phyloP scores from a whole-genome alignment of 352 stramenopile species.

The Globisporangium cystogenes region DNA sequence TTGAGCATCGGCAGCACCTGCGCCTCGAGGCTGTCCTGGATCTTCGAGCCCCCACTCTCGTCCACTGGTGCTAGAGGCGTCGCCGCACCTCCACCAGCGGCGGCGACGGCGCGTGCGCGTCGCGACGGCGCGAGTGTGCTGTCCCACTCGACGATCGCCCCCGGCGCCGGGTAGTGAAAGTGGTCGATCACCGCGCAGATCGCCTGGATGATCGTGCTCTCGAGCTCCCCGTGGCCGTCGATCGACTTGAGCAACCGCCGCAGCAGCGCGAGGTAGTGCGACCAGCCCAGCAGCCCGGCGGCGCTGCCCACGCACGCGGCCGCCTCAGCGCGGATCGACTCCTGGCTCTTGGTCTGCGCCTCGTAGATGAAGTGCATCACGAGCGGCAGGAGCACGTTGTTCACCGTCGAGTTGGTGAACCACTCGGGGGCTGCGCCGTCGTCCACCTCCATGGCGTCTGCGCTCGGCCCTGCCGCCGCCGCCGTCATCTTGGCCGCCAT shows the following conservation, averaged over 20 bases:
- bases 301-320: slow-evolving; percentile 90
- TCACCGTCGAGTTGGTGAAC: slow-evolving; percentile 87
- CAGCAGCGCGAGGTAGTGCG: slow-evolving; percentile 93
- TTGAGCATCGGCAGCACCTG: slow-evolving; percentile 86
- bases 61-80: slow-evolving; percentile 14
- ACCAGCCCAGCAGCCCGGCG: slow-evolving; percentile 92
- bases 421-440: slow-evolving; percentile 13
- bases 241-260: slow-evolving; percentile 91
- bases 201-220: slow-evolving; percentile 85
- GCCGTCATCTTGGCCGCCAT: slow-evolving; percentile 43
- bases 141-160: slow-evolving; percentile 33
- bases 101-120: slow-evolving; percentile 5
- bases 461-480: background rate
- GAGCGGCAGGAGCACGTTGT: slow-evolving; percentile 93
- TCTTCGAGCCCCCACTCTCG: slow-evolving; percentile 44
- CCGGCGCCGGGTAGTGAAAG: slow-evolving; percentile 92
- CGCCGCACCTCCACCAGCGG: slow-evolving; percentile 3
- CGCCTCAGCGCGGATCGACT: slow-evolving; percentile 92
- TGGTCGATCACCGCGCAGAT: slow-evolving; percentile 95
- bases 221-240: slow-evolving; percentile 89
- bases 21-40: slow-evolving; percentile 70
- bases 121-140: slow-evolving; percentile 5
- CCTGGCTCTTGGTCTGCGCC: slow-evolving; percentile 89
- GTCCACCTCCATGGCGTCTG: slow-evolving; percentile 19
- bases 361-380: slow-evolving; percentile 96